Base-by-base conservation (phyloP, 2,329 filamentous ascomycete genomes). In the Fusarium ambrosium region DNA sequence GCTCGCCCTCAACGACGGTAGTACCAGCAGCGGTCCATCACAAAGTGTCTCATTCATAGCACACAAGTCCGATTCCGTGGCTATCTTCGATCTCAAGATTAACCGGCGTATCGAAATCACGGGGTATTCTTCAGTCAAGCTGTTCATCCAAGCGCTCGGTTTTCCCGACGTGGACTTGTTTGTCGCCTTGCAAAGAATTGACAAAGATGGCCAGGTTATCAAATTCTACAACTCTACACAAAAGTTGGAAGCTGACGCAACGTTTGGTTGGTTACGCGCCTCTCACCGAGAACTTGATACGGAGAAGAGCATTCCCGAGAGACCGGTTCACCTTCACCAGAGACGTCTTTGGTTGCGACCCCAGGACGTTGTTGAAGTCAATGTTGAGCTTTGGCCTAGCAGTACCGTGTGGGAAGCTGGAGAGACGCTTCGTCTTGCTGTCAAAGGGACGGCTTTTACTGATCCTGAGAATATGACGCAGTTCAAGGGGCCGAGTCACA, bases 361-460 rank as follows among this genome's bases (percentile, higher is more conserved):
- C 4, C 27, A 39, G 5, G 68, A 70, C 7, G 45, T 70, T 62
- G 63, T 63, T 4, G 58, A 66, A 18, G 68, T 62, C n/a, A 45
- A 70, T 18, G 36, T 70, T 6, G 68, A 70, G 43, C 27, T 70
- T 6, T 66, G 68, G 68, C 68, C 68, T 11, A 29, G 20, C 4
- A 66, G 63, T 13, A 69, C 67, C 3, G 13, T 69, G 6, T 69
- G 67, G 67, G 37, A 66, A 41, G 67, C 60, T 37, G 67, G 59
- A 2, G 63, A 69, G 20, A 63, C 67, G 1, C 24, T 69, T 27
- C 58, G 63, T 9, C 51, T 69, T 0, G 58, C 58, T 29, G 51
- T 69, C n/a, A 62, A 69, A 37, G 63, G 67, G 3, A 62, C 51
- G 13, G 53, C 58, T 3, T 69, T 69, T n/a, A 56, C 64, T 11